phyloP scores from a whole-genome alignment of 73 alveolate species.

The Breviolum minutum region DNA sequence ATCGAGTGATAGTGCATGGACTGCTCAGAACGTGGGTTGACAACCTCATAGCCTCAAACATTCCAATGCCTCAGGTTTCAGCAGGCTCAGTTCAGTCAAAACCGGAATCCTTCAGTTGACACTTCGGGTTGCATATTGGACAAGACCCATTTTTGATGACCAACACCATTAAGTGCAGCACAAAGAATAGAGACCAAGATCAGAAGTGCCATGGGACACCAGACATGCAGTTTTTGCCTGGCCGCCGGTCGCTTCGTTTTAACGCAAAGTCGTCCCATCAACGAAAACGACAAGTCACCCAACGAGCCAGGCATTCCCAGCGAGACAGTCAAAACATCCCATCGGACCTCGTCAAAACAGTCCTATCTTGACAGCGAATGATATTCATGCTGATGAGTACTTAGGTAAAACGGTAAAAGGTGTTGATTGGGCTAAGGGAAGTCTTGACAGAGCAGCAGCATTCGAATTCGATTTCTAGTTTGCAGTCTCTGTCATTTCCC shows the following conservation, averaged over 20 bases:
- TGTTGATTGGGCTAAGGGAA: too few species aligned
- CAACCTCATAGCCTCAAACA: slow-evolving; percentile 92
- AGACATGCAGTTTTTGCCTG: slow-evolving; percentile 89
- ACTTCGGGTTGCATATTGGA: neutral
- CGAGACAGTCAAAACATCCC: slow-evolving; percentile 89
- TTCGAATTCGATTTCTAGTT: too few species aligned
- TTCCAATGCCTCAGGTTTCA: slow-evolving; percentile 53
- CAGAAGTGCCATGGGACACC: slow-evolving; percentile 94
- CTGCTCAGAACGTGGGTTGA: slow-evolving; percentile 91
- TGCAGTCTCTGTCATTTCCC: too few species aligned
- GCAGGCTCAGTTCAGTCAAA: neutral
- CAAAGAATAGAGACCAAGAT: slow-evolving; percentile 46
- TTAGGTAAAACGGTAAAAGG: too few species aligned
- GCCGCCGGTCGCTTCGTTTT: neutral
- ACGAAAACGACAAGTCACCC: neutral
- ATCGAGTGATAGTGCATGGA: slow-evolving; percentile 87
- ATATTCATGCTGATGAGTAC: too few species aligned
- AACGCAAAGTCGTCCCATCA: neutral
- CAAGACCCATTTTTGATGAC: neutral
- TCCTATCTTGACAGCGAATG: neutral
- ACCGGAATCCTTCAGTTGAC: neutral
- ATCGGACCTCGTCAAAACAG: slow-evolving; percentile 17
- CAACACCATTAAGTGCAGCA: neutral
- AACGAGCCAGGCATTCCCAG: slow-evolving; percentile 54
- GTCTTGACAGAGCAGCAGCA: too few species aligned